A percentile compares a stretch with the other conserved stretches of the same genome.
phyloP scores from a whole-genome alignment of 2,329 filamentous ascomycete genomes.

The Davidsoniella virescens region DNA sequence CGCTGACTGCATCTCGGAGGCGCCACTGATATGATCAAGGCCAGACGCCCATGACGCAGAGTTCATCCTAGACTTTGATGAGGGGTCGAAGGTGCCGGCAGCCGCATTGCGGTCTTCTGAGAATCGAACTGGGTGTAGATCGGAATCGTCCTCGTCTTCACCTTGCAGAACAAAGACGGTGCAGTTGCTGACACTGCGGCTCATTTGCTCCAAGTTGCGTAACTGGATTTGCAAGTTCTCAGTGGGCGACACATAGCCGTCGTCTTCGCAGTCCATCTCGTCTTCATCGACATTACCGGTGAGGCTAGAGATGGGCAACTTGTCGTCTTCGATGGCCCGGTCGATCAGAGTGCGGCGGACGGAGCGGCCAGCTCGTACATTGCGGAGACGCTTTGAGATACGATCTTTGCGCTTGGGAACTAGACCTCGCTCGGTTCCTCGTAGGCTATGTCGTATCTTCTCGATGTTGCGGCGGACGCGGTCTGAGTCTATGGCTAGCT shows the following conservation, averaged over 20 bases:
- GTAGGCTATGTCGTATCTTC: constrained; percentile 58
- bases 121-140: constrained; percentile 59
- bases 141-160: constrained; percentile 63
- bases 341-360: not conserved
- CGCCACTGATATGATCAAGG: constrained; percentile 33
- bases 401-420: constrained; percentile 10
- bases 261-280: constrained; percentile 9
- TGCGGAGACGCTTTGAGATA: constrained; percentile 6
- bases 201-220: constrained; percentile 71
- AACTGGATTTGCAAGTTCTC: constrained; percentile 48
- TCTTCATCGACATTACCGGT: not conserved
- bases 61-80: not conserved
- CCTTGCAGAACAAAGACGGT: constrained; percentile 66
- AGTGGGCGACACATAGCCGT: constrained; percentile 8
- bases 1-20: constrained; percentile 7
- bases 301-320: not conserved
- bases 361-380: not conserved
- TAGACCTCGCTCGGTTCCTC: constrained; percentile 5
- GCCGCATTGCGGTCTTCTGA: constrained; percentile 44
- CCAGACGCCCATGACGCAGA: constrained; percentile 29
- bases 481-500: constrained; percentile 83
- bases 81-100: not conserved
- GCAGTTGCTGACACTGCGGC: constrained; percentile 63
- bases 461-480: constrained; percentile 96
- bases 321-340: constrained; percentile 4